These are phyloP conservation scores for Fusarium xylarioides DNA, from an alignment of 2,329 filamentous ascomycete genomes.

Conservation along the genomic window DNA sequence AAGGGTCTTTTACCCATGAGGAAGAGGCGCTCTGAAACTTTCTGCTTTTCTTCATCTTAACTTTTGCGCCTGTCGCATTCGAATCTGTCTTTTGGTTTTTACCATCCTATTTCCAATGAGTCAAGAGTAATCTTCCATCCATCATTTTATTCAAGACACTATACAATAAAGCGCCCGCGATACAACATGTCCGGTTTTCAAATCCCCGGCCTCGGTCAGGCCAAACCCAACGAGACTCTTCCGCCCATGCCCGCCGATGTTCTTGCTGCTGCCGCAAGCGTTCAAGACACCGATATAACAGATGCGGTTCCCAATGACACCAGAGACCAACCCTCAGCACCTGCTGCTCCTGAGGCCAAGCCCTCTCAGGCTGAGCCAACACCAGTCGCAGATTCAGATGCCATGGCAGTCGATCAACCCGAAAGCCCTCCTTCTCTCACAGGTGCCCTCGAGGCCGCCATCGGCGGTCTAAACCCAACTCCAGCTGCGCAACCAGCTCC, in stretches of 20 bases:
- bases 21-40: slow-evolving; percentile 9
- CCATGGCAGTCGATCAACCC: slow-evolving; percentile 51
- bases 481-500: slow-evolving; percentile 23
- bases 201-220: slow-evolving; percentile 55
- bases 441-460: slow-evolving; percentile 55
- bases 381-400: slow-evolving; percentile 37
- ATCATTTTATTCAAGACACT: neutral
- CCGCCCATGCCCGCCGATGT: slow-evolving; percentile 50
- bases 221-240: slow-evolving; percentile 53
- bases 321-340: slow-evolving; percentile 6
- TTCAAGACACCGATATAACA: slow-evolving; percentile 37
- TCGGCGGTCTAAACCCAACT: slow-evolving; percentile 49
- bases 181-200: slow-evolving; percentile 53
- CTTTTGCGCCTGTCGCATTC: slow-evolving; percentile 20
- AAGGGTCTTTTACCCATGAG: slow-evolving; percentile 22
- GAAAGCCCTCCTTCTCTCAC: slow-evolving; percentile 52
- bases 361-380: slow-evolving; percentile 4
- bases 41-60: slow-evolving; percentile 3
- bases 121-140: neutral
- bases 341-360: slow-evolving; percentile 1
- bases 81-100: neutral
- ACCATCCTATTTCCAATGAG: neutral
- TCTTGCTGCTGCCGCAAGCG: slow-evolving; percentile 43
- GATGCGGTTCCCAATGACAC: slow-evolving; percentile 1
- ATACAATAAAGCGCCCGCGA: neutral